Percentiles rank a stretch among this genome's conserved stretches.
Conservation (phyloP, 306 rosid genomes). For the Amphicarpaea edgeworthii region DNA sequence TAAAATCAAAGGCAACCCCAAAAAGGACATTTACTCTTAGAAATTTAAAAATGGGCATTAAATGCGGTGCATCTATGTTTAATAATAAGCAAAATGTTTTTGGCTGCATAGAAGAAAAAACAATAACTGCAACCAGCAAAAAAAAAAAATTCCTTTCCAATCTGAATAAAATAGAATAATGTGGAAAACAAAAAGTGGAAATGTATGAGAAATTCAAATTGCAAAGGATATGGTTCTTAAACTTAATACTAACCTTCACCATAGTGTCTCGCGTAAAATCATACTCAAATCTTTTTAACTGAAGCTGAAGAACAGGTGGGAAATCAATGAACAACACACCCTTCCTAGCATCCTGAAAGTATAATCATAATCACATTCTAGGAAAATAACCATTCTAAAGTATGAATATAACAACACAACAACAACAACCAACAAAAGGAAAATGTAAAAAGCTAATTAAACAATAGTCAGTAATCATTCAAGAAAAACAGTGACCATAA, state of each 20-base stretch:
- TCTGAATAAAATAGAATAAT: not conserved
- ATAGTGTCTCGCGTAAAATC: slow-evolving; percentile 87
- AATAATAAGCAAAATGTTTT: too few relatives aligned
- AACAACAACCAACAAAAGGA: not conserved
- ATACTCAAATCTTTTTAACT: slow-evolving; percentile 90
- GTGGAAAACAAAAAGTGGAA: slow-evolving; percentile 5
- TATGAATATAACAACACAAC: not conserved
- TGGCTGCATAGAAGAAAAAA: not conserved
- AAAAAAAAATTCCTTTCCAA: not conserved
- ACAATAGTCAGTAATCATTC: not conserved
- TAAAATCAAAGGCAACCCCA: too few relatives aligned
- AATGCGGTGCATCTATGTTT: too few relatives aligned
- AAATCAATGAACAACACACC: slow-evolving; percentile 94
- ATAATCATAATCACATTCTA: slow-evolving; percentile 19
- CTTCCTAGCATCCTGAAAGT: slow-evolving; percentile 89
- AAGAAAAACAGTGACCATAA: not conserved
- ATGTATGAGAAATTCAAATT: not conserved
- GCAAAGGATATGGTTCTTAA: slow-evolving; percentile 24
- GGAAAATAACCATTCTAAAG: not conserved
- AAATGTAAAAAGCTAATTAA: not conserved
- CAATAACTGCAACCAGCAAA: slow-evolving; percentile 6
- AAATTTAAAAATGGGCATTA: too few relatives aligned
- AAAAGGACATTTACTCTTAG: too few relatives aligned
- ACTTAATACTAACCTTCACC: slow-evolving; percentile 82
- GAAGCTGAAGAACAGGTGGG: slow-evolving; percentile 98